Evolutionary conservation across 2,329 filamentous ascomycete genomes (phyloP), one percentile per base, ranked within the genome.

Genomic region (Hypoxylon sp.): DNA sequence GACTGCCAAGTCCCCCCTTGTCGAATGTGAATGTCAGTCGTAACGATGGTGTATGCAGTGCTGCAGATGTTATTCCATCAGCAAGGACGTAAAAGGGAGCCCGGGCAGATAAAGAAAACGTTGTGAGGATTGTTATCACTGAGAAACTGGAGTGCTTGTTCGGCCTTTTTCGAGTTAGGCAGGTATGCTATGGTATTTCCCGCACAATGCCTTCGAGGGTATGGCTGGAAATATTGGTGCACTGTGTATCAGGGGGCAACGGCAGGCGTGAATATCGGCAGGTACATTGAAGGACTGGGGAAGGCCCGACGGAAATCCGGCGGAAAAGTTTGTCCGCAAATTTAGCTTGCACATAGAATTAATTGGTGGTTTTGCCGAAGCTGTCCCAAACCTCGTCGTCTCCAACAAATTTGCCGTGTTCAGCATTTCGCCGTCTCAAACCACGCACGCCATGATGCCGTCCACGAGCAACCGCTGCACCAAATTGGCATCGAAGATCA

Each of bases 161-260:
- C 54, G 11, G 37, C 32, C 10, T 28, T 53, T 10, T 13, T 49
- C 37, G 50, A 54, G 2, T 30, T 60, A 20, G 15, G 39, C 17
- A 7, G 32, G 11, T 34, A 55, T 15, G 32, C 37, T 37, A 55
- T 39, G 20, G 7, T 11, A 30, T 43, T 43, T 39, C 56, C 53
- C 54, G 17, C 60, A 56, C 32, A 41, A 41, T 47, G 56, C 64
- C 4, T 64, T 64, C 20, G 15, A 64, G 55, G 15, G 60, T 51
- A 3, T 64, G 32, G 56, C 49, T 17, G 65, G 70, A 34, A 60
- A 60, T 34, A 49, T 70, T 13, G 52, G 57, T 37, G 54, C 62
- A 20, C 43, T 57, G 4, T 65, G 51, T 22, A 63, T 68, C 24
- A 58, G 67, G 13, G 56, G 52, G 37, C 37, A 22, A 64, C 56